Percentiles rank a stretch among this genome's conserved stretches.
Conservation (phyloP, 257 asterid species). For the Fraxinus americana region DNA sequence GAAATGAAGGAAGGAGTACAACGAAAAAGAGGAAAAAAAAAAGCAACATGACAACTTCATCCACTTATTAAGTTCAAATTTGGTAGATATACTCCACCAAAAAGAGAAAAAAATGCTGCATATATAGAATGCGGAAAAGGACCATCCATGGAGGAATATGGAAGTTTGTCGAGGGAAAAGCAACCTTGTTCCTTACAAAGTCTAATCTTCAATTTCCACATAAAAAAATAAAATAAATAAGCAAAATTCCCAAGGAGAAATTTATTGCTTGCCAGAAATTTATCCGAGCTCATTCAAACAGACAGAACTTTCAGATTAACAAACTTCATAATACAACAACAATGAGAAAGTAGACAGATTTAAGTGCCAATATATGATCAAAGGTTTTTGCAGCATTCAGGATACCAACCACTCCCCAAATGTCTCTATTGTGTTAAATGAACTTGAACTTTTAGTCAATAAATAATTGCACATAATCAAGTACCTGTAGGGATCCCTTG, state of each 20-base stretch:
- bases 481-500: slow-evolving; percentile 81
- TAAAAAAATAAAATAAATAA: not conserved
- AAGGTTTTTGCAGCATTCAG: not conserved
- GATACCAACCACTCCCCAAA: not conserved
- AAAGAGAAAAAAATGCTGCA: not conserved
- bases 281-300: not conserved
- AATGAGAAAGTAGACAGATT: not conserved
- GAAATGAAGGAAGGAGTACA: not conserved
- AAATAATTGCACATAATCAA: slow-evolving; percentile 14
- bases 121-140: not conserved
- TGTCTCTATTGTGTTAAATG: not conserved
- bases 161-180: not conserved
- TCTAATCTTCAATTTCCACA: not conserved
- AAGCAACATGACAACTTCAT: not conserved
- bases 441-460: not conserved
- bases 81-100: not conserved
- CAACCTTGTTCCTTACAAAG: not conserved
- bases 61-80: not conserved
- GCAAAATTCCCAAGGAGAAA: not conserved
- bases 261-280: not conserved
- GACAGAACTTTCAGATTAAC: not conserved
- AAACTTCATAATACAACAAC: not conserved
- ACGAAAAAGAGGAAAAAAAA: not conserved
- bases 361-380: not conserved
- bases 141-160: not conserved